Evolutionary conservation across 768 basidiomycete species (phyloP).

Genomic region (Lactarius deliciosus): DNA sequence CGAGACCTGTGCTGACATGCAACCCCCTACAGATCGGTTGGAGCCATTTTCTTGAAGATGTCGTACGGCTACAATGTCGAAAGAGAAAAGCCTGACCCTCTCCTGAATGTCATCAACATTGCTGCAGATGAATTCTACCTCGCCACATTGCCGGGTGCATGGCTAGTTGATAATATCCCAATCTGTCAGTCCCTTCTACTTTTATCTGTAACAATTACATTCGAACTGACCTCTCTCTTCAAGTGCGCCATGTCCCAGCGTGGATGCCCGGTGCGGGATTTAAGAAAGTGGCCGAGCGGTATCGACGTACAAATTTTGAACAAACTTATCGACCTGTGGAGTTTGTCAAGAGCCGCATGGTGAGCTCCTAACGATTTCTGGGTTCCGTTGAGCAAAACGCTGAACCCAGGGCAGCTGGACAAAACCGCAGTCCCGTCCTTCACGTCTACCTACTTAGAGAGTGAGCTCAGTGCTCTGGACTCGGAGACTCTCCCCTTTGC

Average conservation of each 20-base stretch:
- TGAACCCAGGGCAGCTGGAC: not conserved
- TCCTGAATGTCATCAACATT: constrained; percentile 15
- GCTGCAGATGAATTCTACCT: constrained; percentile 24
- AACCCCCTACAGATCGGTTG: constrained; percentile 1
- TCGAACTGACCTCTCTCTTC: not conserved
- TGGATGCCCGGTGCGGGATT: constrained; percentile 32
- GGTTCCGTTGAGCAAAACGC: not conserved
- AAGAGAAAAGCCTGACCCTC: constrained; percentile 15
- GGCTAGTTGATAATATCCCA: constrained; percentile 20
- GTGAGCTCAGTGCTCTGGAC: constrained; percentile 9
- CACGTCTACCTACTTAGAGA: constrained; percentile 4
- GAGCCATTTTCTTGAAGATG: constrained; percentile 21
- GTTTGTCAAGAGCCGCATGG: constrained; percentile 29
- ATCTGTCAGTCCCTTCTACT: not conserved
- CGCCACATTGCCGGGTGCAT: constrained; percentile 16
- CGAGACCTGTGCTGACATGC: not conserved
- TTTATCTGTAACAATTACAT: not conserved
- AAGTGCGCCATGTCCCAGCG: constrained; percentile 27
- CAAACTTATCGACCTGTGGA: constrained; percentile 24
- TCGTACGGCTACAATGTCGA: constrained; percentile 19
- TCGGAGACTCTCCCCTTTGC: constrained; percentile 10
- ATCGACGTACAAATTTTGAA: constrained; percentile 15
- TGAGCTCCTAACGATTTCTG: not conserved
- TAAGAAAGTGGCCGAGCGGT: constrained; percentile 23
- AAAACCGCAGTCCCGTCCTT: constrained; percentile 17